Evolutionary conservation across 169 alveolate genomes (phyloP), one percentile per base, ranked within the genome.

Genomic region (Babesia ovis): DNA sequence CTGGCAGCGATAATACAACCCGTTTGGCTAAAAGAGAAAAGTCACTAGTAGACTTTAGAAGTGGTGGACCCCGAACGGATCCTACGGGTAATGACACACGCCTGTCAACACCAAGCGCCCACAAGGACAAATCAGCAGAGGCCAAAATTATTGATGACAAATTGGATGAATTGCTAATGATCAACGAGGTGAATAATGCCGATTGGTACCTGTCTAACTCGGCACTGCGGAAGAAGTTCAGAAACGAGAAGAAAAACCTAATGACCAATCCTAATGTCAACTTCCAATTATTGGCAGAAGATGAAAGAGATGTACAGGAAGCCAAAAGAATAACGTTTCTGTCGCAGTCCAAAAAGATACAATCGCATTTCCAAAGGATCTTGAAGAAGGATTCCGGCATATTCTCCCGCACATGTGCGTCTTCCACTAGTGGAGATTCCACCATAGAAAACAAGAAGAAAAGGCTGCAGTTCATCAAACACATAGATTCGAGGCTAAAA

Each of bases 181-280:
- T 64, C 35, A 79, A 60, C 61, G 76, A 70, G 39, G 54, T 61
- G 20, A 57, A 71, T 34, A 79, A 34, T 56, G 61, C 41, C 18
- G 87, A 79, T 64, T 51, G 68, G 51, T 79, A 70, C 42, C 58
- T 79, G 8, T 83, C 87, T 8, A 79, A 79, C 25, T 56, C 76
- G n/a, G 87, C 87, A 6, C 46, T 79, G 59, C 46, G 87, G 20
- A 56, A 60, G 23, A 5, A 27, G 34, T 79, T 79, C 59, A 5
- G 87, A 0, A 32, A 45, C 22, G 77, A 79, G 23, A 79, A 79
- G 74, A 79, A 79, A 42, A 12, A n/a, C 4, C 4, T 68, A 34
- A 68, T 58, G 32, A 31, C 58, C 39, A 72, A 32, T 23, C 53
- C 58, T 20, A 79, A 79, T 31, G 67, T 79, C 56, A 31, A 27